A percentile compares a stretch with the other conserved stretches of the same genome.
phyloP scores from a whole-genome alignment of 129 eudicot species.

The Ambrosia trifida region DNA sequence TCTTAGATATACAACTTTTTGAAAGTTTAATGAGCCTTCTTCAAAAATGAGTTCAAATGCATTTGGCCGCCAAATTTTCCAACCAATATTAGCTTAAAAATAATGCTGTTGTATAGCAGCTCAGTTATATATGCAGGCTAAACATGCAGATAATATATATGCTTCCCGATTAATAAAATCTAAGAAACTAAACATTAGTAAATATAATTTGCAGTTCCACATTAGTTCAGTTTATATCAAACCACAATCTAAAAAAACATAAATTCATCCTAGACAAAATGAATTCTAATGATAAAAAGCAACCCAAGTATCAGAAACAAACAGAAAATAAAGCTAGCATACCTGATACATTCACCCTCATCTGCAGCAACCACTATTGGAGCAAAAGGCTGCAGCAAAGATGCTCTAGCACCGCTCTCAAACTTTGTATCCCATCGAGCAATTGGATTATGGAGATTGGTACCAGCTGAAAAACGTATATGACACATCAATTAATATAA shows the following conservation, averaged over 20 bases:
- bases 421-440: constrained; percentile 98
- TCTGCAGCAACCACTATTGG: constrained; percentile 96
- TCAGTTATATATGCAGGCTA: not conserved
- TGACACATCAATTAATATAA: not conserved
- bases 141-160: not conserved
- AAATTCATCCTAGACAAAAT: not conserved
- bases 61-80: not conserved
- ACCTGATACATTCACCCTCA: constrained; percentile 94
- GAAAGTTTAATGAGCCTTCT: not conserved
- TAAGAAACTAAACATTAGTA: not conserved
- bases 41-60: not conserved
- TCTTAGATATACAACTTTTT: no score
- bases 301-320: constrained; percentile 13
- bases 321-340: constrained; percentile 26
- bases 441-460: constrained; percentile 80
- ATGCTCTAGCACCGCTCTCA: constrained; percentile 84
- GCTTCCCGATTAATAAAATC: not conserved
- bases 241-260: constrained; percentile 12
- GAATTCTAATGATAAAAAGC: constrained; percentile 11
- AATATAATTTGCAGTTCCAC: not conserved
- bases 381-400: constrained; percentile 81
- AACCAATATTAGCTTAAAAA: not conserved
- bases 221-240: not conserved
- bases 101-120: not conserved
- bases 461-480: constrained; percentile 57